Conservation (phyloP, 192 early-diverging fungal genomes). For the Phycomyces blakesleeanus region DNA sequence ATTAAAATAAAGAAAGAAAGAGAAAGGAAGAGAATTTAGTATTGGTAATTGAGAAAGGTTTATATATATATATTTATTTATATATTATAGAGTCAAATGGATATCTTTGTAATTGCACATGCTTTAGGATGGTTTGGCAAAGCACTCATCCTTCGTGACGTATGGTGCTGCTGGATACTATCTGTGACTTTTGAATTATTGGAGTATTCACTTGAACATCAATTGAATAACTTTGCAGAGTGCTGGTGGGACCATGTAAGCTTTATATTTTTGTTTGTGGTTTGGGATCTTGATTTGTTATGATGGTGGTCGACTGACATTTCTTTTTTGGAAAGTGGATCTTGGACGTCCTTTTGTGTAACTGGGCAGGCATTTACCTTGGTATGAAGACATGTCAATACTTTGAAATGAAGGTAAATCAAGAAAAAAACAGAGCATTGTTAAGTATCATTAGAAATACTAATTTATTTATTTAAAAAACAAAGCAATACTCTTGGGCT, state of each 20-base stretch:
- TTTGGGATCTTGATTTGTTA: slow-evolving; percentile 9
- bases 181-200: slow-evolving; percentile 92
- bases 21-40: neutral
- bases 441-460: too few relatives aligned
- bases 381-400: slow-evolving; percentile 98
- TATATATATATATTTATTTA: neutral
- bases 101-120: slow-evolving; percentile 93
- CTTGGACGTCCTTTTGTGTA: slow-evolving; percentile 52
- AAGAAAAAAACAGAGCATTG: neutral
- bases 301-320: neutral
- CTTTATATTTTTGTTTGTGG: neutral
- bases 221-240: slow-evolving; percentile 96
- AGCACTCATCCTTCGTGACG: slow-evolving; percentile 88
- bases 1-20: neutral
- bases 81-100: slow-evolving; percentile 66
- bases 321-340: slow-evolving; percentile 1
- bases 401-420: slow-evolving; percentile 75
- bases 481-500: slow-evolving; percentile 95
- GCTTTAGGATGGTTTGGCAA: slow-evolving; percentile 92
- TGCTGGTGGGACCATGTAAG: slow-evolving; percentile 98
- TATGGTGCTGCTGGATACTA: slow-evolving; percentile 95
- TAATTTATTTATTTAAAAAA: too few relatives aligned
- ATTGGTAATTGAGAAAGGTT: neutral
- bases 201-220: slow-evolving; percentile 94
- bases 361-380: slow-evolving; percentile 90